Base-by-base conservation (phyloP, 75 land plant species). In the Larix kaempferi region DNA sequence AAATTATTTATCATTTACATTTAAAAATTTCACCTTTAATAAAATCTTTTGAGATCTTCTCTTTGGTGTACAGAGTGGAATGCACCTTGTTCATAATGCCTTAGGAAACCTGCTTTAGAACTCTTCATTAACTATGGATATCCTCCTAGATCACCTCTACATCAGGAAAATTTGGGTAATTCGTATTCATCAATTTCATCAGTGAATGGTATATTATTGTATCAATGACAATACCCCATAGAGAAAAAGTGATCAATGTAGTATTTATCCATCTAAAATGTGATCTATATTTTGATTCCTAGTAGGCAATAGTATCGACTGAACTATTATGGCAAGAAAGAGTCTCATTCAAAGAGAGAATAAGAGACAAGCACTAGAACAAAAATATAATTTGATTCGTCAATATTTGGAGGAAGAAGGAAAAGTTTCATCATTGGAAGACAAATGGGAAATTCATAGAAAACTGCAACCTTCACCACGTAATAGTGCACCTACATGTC, bases 401-500 rank as follows among this genome's bases (percentile, higher is more conserved):
- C 17, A 57, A 13, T 57, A 0, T 57, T 17, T 57, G 1, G 33
- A 1, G 19, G 59, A 57, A 57, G 0, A 57, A 57, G 19, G 59
- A 62, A n/a, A 62, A 59, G 44, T 17, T 17, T 17, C 44, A 41
- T 72, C 55, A 33, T 41, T 72, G 23, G 74, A 52, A 2, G 74
- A 72, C 65, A 23, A 76, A 74, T 15, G 79, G 82, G 37, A 78
- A 44, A 19, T 81, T 81, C 61, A 49, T 76, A 35, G 82, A 76
- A 58, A 76, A 62, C 3, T 62, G 17, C 26, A 62, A 17, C 1
- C 64, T 62, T 62, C 26, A n/a, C 64, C 64, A 57, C 1, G 59
- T 57, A 57, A 57, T 57, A 57, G 59, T 17, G 19, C 19, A 17
- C 59, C 64, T 6, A 62, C 22, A 62, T 17, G 26, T 25, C 64